A percentile compares a stretch with the other conserved stretches of the same genome.
Conservation (phyloP, 495 filamentous ascomycete species). For the Darksidea phi region DNA sequence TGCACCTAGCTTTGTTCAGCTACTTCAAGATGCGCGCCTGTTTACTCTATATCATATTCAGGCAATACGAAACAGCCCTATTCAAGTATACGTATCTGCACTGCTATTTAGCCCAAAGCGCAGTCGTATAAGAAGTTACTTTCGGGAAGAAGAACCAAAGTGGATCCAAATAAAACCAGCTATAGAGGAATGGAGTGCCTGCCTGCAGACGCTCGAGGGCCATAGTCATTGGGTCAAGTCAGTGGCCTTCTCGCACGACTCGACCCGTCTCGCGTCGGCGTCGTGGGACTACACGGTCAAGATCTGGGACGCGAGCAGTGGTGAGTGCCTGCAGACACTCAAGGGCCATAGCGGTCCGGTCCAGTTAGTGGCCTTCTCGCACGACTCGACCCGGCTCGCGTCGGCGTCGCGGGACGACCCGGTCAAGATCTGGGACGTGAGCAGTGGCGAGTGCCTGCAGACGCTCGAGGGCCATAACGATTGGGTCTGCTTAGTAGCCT, state of each 20-base stretch:
- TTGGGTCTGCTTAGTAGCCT: neutral
- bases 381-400: neutral
- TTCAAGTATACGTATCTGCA: too few species aligned
- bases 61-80: too few species aligned
- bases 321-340: slow-evolving; percentile 4
- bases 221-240: neutral
- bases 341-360: neutral
- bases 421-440: slow-evolving; percentile 10
- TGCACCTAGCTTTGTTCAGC: too few species aligned
- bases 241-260: neutral
- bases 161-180: neutral
- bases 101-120: too few species aligned
- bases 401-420: neutral
- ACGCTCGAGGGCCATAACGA: neutral
- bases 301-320: slow-evolving; percentile 5
- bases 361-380: neutral
- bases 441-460: too few species aligned
- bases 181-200: neutral
- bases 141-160: too few species aligned
- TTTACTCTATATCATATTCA: too few species aligned
- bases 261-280: slow-evolving; percentile 1
- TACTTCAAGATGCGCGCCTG: too few species aligned
- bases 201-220: slow-evolving; percentile 1
- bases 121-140: too few species aligned
- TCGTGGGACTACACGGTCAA: slow-evolving; percentile 3